A percentile compares a stretch with the other conserved stretches of the same genome.
Evolutionary conservation across 2,329 filamentous ascomycete species (phyloP).

Genomic region (Ophiostoma piceae): DNA sequence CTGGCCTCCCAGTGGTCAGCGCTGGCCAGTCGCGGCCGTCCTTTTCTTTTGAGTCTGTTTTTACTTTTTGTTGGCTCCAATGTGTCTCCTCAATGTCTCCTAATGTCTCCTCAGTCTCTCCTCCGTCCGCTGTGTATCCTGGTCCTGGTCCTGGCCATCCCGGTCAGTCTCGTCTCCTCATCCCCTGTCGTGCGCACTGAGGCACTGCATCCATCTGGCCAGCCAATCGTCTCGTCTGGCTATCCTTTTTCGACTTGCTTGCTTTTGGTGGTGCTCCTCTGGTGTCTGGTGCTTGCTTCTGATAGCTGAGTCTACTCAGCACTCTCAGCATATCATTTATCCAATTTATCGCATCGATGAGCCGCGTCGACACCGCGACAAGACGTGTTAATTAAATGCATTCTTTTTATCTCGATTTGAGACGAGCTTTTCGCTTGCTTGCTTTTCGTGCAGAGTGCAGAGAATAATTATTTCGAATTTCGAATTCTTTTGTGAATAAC

Average conservation of each 20-base stretch:
- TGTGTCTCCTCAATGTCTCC: no score
- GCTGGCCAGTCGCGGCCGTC: neutral
- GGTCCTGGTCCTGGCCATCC: slow-evolving; percentile 4
- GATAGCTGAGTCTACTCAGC: neutral
- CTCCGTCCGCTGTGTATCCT: neutral
- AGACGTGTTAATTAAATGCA: slow-evolving; percentile 13
- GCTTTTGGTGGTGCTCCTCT: neutral
- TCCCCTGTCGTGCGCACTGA: neutral
- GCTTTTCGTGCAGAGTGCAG: neutral
- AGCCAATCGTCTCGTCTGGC: neutral
- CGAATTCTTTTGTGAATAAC: slow-evolving; percentile 1
- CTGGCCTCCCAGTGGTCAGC: neutral
- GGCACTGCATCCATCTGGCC: neutral
- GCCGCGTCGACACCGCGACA: slow-evolving; percentile 7
- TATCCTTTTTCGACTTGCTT: slow-evolving; percentile 5
- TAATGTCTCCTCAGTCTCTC: neutral
- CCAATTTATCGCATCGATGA: slow-evolving; percentile 8
- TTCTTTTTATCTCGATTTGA: neutral
- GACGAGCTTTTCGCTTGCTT: neutral
- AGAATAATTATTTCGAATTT: neutral
- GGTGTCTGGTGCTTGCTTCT: neutral
- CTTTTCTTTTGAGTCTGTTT: neutral
- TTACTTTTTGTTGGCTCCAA: neutral
- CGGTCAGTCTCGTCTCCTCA: slow-evolving; percentile 1
- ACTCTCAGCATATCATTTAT: neutral